Evolutionary conservation across 1,284 basidiomycete species (phyloP).

Genomic region (Pascua sp.): DNA sequence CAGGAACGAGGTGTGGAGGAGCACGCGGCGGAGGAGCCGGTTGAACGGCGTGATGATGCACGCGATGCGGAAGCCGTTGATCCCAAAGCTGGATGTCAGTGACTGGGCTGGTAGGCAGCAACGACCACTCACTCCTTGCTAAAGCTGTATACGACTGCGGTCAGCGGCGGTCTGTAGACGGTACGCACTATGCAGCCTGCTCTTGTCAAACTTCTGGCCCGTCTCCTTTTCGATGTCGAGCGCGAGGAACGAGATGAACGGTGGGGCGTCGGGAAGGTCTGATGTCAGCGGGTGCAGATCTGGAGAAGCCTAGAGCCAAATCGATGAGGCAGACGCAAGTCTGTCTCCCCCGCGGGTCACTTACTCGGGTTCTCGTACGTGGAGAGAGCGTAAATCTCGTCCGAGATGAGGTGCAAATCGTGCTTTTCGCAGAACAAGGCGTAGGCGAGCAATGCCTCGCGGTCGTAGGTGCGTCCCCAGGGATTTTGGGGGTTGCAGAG

Average conservation of each 20-base stretch:
- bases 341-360: slow-evolving; percentile 4
- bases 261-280: slow-evolving; percentile 31
- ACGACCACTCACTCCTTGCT: slow-evolving; percentile 43
- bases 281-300: background rate
- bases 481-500: slow-evolving; percentile 52
- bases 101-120: too few species aligned
- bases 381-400: slow-evolving; percentile 52
- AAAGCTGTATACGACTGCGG: slow-evolving; percentile 43
- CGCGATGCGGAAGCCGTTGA: slow-evolving; percentile 50
- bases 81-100: slow-evolving; percentile 42
- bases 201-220: slow-evolving; percentile 40
- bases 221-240: slow-evolving; percentile 49
- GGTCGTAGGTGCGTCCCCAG: slow-evolving; percentile 42
- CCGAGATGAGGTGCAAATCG: slow-evolving; percentile 49
- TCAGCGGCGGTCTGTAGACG: background rate
- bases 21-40: slow-evolving; percentile 41
- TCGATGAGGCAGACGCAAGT: background rate
- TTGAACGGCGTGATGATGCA: slow-evolving; percentile 49
- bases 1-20: slow-evolving; percentile 41
- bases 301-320: background rate
- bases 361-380: slow-evolving; percentile 39
- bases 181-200: slow-evolving; percentile 44
- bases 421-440: slow-evolving; percentile 49
- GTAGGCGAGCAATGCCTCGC: slow-evolving; percentile 48
- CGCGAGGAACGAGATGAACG: slow-evolving; percentile 48